These are phyloP conservation scores for Globisporangium mamillatum DNA, from an alignment of 352 stramenopile species.

Conservation along the genomic window DNA sequence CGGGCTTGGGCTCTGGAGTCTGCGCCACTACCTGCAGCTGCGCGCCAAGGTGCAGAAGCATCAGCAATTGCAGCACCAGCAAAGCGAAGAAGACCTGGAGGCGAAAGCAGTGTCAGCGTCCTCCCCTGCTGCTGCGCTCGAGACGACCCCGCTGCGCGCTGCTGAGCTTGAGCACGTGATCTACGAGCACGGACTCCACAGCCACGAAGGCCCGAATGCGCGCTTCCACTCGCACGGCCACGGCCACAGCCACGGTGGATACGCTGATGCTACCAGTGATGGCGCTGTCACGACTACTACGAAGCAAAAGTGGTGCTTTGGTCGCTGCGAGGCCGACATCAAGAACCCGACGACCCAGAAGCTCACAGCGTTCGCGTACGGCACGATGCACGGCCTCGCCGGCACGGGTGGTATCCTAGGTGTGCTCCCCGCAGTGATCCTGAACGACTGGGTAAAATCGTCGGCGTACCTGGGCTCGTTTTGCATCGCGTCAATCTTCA, in stretches of 20 bases:
- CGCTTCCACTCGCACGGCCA: conserved; percentile 13
- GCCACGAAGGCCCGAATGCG: conserved; percentile 15
- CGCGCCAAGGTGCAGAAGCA: conserved; percentile 26
- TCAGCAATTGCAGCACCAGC: conserved; percentile 10
- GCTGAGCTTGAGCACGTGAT: conserved; percentile 33
- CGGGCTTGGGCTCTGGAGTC: conserved; percentile 48
- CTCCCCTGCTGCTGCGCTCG: conserved; percentile 11
- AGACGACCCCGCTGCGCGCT: conserved; percentile 33
- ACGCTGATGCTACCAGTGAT: background rate
- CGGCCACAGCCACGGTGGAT: conserved; percentile 7
- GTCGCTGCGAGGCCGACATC: conserved; percentile 42
- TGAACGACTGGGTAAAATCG: conserved; percentile 72
- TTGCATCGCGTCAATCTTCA: conserved; percentile 80
- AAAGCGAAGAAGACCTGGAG: conserved; percentile 7
- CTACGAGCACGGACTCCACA: conserved; percentile 32
- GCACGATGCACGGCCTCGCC: conserved; percentile 86
- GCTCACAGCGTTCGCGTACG: conserved; percentile 75
- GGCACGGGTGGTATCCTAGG: conserved; percentile 68
- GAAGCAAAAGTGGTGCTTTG: conserved; percentile 34
- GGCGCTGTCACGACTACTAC: background rate
- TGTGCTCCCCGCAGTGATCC: conserved; percentile 83
- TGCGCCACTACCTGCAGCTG: conserved; percentile 50
- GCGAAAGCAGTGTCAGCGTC: background rate
- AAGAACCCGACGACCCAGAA: conserved; percentile 56
- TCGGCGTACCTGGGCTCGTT: conserved; percentile 82